Evolutionary conservation across 2,329 filamentous ascomycete genomes (phyloP), one percentile per base, ranked within the genome.

Genomic region (Arthrocladium fulminans): DNA sequence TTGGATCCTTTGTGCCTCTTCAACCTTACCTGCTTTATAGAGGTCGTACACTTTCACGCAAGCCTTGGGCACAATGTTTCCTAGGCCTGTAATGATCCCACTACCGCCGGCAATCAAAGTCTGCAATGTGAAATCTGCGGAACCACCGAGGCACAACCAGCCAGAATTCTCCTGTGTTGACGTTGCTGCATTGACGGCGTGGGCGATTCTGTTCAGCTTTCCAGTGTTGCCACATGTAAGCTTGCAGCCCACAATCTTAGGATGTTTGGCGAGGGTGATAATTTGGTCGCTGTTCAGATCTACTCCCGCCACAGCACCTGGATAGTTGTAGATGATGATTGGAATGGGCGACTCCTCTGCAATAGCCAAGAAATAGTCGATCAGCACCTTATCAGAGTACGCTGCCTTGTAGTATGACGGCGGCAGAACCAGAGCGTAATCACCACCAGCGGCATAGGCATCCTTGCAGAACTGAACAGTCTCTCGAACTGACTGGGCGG

Each of bases 391-490:
- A 9, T 76, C 73, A 22, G 73, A 77, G 61, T 87, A 82, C 19
- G 86, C 70, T 2, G 76, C 62, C 48, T 81, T 77, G 68, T 88
- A 89, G 70, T 89, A 90, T 44, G 79, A 80, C 3, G 86, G 86
- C 9, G 86, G 84, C 23, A 90, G 74, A 2, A 89, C 77, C 48
- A 92, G 73, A 5, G 83, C 84, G 58, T 84, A 86, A 66, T 88
- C 83, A 54, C 81, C 85, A 48, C 86, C 86, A 30, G 79, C 73
- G 24, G 75, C 73, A 57, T 76, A 78, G 12, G 84, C 84, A 60
- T 88, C 83, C 50, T 72, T 67, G 68, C 83, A 88, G 50, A 83
- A 71, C 51, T 80, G 72, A 52, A 89, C 76, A 15, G 81, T 81
- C 67, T 89, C 85, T 48, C 82, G 75, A 7, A 81, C 86, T 44